Evolutionary conservation across 2,329 filamentous ascomycete species (phyloP).

Genomic region (Chaetomiaceae sp.): DNA sequence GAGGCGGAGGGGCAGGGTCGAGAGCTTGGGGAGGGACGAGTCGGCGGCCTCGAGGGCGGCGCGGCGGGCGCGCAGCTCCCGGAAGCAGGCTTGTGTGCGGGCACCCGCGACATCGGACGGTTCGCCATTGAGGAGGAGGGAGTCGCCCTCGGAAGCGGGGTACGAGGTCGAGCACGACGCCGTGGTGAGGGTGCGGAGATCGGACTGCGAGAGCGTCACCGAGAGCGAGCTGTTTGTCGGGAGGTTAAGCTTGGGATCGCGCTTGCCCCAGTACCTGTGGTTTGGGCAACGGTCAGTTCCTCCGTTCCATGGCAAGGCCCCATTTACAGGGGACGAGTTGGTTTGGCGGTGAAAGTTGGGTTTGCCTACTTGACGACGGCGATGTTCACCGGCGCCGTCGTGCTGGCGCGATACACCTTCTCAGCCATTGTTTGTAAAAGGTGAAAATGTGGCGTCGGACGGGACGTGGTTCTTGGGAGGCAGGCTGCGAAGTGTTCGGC

Average conservation of each 20-base stretch:
- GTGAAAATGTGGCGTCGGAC: neutral
- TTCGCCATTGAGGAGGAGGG: constrained; percentile 77
- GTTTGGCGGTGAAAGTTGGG: too few species aligned
- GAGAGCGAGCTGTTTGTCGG: constrained; percentile 97
- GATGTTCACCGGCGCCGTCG: constrained; percentile 96
- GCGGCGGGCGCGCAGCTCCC: constrained; percentile 74
- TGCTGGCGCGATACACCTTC: constrained; percentile 82
- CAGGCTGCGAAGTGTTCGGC: neutral
- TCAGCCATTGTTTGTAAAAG: constrained; percentile 20
- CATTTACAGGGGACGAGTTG: neutral
- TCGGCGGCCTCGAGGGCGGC: constrained; percentile 68
- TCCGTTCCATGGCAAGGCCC: constrained; percentile 20
- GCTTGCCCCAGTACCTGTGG: constrained; percentile 83
- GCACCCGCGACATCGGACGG: constrained; percentile 80
- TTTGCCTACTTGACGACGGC: constrained; percentile 83
- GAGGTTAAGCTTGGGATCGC: constrained; percentile 87
- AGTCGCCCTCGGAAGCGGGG: constrained; percentile 52
- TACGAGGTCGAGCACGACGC: constrained; percentile 80
- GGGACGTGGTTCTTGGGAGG: neutral
- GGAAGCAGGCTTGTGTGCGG: constrained; percentile 90
- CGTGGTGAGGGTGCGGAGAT: constrained; percentile 92
- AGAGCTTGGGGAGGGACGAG: constrained; percentile 74
- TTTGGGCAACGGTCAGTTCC: constrained; percentile 35
- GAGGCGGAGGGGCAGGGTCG: constrained; percentile 70
- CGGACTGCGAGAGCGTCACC: constrained; percentile 89